phyloP scores from a whole-genome alignment of 306 rosid genomes.

The Medicago truncatula region MtrunA17r5.0-ANR NC_053043.1:11977001-11977500 shows the following conservation, averaged over 20 bases:
- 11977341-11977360: constrained; percentile 83
- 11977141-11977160: constrained; percentile 84
- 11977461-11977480: constrained; percentile 19
- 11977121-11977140: constrained; percentile 88
- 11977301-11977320: constrained; percentile 83
- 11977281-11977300: constrained; percentile 72
- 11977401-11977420: constrained; percentile 47
- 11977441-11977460: constrained; percentile 95
- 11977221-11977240: constrained; percentile 74
- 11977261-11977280: constrained; percentile 92
- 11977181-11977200: constrained; percentile 77
- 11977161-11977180: constrained; percentile 59
- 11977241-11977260: constrained; percentile 73
- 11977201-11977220: constrained; percentile 78
- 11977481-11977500: too few relatives aligned
- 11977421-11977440: constrained; percentile 88
- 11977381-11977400: constrained; percentile 92
- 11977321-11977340: constrained; percentile 84
- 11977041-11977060: constrained; percentile 79
- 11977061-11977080: constrained; percentile 67
- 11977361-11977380: constrained; percentile 80
- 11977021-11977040: constrained; percentile 80
- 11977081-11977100: constrained; percentile 56
- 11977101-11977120: constrained; percentile 61
- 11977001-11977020: constrained; percentile 79